Conservation (phyloP, 371 early-diverging fungal species). For the Gilbertella persicaria region DNA sequence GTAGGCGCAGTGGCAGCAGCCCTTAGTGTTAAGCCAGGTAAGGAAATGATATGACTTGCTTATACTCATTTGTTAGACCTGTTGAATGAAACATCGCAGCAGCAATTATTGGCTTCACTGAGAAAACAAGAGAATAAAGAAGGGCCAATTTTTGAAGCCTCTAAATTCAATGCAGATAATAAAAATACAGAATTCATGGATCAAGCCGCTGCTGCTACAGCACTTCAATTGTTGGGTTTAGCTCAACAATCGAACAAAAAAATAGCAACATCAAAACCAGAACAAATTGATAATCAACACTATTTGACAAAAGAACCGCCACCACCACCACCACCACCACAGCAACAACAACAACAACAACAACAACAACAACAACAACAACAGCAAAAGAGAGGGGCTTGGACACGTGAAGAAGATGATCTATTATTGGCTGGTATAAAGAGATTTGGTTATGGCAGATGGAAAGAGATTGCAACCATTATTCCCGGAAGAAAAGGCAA, state of each 20-base stretch:
- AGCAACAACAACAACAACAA: background rate
- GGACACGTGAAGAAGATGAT: slow-evolving; percentile 52
- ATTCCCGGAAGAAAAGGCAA: slow-evolving; percentile 49
- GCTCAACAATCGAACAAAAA: background rate
- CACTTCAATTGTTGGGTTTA: slow-evolving; percentile 15
- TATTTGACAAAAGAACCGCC: background rate
- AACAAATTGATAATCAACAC: background rate
- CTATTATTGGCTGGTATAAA: slow-evolving; percentile 42
- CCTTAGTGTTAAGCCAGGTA: slow-evolving; percentile 38
- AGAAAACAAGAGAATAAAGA: slow-evolving; percentile 4
- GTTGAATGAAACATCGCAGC: slow-evolving; percentile 10
- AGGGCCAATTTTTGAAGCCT: too few species aligned
- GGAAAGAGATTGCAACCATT: slow-evolving; percentile 46
- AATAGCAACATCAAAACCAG: background rate
- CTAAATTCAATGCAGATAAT: background rate
- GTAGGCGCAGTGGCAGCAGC: slow-evolving; percentile 45
- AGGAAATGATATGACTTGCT: background rate
- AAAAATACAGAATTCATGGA: slow-evolving; percentile 19
- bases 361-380: background rate
- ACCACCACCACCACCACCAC: background rate
- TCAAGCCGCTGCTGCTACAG: slow-evolving; percentile 16
- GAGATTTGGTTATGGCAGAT: slow-evolving; percentile 43
- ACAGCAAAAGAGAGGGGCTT: slow-evolving; percentile 38
- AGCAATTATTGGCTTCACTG: slow-evolving; percentile 8
- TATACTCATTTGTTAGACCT: slow-evolving; percentile 5